These are phyloP conservation scores for Cerioporus squamosus DNA, from an alignment of 1,284 basidiomycete genomes.

Conservation along the genomic window DNA sequence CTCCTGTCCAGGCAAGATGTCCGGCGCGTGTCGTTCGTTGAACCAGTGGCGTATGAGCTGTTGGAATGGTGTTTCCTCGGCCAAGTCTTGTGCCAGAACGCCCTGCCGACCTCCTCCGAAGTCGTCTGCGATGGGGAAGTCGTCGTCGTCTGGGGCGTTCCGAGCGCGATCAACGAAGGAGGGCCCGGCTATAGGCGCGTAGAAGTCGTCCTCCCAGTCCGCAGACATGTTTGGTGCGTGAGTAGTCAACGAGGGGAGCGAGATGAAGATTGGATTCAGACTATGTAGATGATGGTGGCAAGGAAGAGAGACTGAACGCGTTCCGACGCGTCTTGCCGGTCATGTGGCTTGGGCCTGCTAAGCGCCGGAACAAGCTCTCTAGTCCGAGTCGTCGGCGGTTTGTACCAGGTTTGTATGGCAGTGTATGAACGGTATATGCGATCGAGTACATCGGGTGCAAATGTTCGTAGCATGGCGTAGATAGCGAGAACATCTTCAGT, in stretches of 20 bases:
- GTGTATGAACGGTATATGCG: too few relatives aligned
- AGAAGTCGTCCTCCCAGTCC: constrained; percentile 27
- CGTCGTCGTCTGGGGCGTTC: constrained; percentile 29
- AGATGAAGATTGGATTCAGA: not conserved
- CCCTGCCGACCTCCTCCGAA: constrained; percentile 6
- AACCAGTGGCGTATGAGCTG: constrained; percentile 82
- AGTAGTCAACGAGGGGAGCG: too few relatives aligned
- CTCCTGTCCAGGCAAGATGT: constrained; percentile 79
- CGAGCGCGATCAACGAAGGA: constrained; percentile 29
- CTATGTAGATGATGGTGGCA: too few relatives aligned
- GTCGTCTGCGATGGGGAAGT: constrained; percentile 25
- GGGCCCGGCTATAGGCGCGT: constrained; percentile 24
- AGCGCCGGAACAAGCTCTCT: too few relatives aligned
- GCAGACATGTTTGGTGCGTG: constrained; percentile 14
- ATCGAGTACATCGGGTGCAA: too few relatives aligned
- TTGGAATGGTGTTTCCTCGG: constrained; percentile 52
- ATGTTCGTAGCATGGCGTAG: too few relatives aligned
- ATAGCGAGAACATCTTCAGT: too few relatives aligned
- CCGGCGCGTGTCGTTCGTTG: constrained; percentile 84
- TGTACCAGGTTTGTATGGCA: too few relatives aligned
- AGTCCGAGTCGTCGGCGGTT: not conserved
- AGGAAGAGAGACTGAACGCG: not conserved
- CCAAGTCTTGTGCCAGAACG: constrained; percentile 24
- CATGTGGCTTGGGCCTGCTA: too few relatives aligned
- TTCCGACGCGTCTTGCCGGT: not conserved